Conservation (phyloP, 345 rosid genomes). For the Sisymbrium irio region DNA sequence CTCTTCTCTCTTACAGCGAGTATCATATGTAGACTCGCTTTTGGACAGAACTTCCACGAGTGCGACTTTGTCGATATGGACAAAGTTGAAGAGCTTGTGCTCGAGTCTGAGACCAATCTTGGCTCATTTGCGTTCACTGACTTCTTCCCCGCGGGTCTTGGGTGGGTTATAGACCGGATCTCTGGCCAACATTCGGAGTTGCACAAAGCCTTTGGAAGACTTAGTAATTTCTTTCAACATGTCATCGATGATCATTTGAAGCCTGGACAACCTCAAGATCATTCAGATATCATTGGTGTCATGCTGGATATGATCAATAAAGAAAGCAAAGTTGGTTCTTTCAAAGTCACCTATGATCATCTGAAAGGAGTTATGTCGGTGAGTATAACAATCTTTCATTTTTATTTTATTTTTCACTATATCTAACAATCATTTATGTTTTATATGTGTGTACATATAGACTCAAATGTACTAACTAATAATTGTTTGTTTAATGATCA, state of each 20-base stretch:
- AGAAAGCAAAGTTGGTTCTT: conserved; percentile 8
- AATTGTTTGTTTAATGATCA: conserved; percentile 3
- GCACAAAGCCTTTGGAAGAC: conserved; percentile 33
- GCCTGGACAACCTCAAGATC: conserved; percentile 2
- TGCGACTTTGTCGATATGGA: conserved; percentile 33
- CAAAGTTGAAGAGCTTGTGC: conserved; percentile 39
- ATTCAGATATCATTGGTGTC: conserved; percentile 44
- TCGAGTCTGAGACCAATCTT: conserved; percentile 28
- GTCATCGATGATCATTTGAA: conserved; percentile 48
- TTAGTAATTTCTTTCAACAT: conserved; percentile 39
- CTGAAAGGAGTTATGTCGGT: conserved; percentile 56
- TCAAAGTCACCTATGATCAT: conserved; percentile 36
- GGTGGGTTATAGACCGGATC: conserved; percentile 43
- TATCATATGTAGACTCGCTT: conserved; percentile 35
- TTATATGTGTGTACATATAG: not conserved
- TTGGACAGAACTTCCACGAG: conserved; percentile 36
- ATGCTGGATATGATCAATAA: conserved; percentile 34
- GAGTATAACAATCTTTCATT: not conserved
- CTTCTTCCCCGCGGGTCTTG: conserved; percentile 35
- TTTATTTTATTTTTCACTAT: not conserved
- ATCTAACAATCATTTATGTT: not conserved
- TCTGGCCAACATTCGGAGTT: conserved; percentile 35
- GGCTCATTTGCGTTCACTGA: conserved; percentile 37
- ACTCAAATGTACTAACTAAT: not conserved
- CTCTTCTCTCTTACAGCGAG: conserved; percentile 30